Conservation (phyloP, 2,329 filamentous ascomycete species). For the Aureobasidium sp. region DNA sequence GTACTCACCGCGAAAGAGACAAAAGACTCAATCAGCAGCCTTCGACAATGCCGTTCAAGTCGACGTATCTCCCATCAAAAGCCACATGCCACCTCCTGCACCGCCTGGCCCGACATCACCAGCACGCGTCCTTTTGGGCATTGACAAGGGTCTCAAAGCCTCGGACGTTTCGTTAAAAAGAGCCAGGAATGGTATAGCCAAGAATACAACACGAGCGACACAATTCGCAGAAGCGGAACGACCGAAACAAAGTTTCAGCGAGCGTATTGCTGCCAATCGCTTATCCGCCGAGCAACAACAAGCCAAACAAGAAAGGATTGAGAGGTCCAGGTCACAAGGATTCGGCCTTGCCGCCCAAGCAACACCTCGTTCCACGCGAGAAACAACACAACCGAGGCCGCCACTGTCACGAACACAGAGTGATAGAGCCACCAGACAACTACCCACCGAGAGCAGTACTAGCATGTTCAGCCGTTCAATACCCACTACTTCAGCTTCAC, state of each 20-base stretch:
- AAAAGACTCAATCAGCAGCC: neutral
- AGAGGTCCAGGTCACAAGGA: conserved; percentile 34
- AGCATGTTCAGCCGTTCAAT: conserved; percentile 6
- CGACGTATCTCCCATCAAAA: conserved; percentile 62
- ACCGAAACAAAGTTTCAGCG: conserved; percentile 64
- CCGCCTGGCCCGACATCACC: conserved; percentile 55
- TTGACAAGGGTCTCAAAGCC: conserved; percentile 78
- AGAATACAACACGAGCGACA: neutral
- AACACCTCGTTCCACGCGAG: neutral
- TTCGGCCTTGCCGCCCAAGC: conserved; percentile 20
- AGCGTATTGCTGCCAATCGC: conserved; percentile 68
- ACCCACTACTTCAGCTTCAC: neutral
- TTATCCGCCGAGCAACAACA: conserved; percentile 36
- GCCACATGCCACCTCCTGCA: conserved; percentile 33
- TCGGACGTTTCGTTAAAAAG: conserved; percentile 79
- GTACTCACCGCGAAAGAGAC: conserved; percentile 20
- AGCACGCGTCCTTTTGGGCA: conserved; percentile 71
- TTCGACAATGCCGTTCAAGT: conserved; percentile 54
- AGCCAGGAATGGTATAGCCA: conserved; percentile 37
- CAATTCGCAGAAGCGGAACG: conserved; percentile 15
- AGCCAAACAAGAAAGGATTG: conserved; percentile 38
- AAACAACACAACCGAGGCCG: neutral
- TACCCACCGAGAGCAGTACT: neutral
- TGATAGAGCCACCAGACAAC: neutral
- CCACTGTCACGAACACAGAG: neutral